Conservation (phyloP, 2,329 filamentous ascomycete species). For the Chrysosphaeria jannelii region DNA sequence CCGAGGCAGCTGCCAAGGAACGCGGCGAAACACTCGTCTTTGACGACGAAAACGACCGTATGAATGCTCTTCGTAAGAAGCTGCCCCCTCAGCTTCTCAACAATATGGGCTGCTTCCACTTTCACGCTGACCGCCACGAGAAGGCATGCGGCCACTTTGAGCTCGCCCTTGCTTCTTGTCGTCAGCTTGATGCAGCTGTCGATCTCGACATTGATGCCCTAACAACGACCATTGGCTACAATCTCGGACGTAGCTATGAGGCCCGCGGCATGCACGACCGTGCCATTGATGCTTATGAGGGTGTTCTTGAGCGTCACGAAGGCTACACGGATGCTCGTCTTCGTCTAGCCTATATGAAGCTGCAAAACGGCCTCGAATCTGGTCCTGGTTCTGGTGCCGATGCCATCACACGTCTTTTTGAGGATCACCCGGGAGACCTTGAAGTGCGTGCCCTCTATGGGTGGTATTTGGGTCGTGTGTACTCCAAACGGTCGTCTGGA, state of each 20-base stretch:
- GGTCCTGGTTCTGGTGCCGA: conserved; percentile 79
- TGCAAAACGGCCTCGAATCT: conserved; percentile 52
- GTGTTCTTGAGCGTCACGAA: conserved; percentile 51
- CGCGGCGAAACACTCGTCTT: conserved; percentile 24
- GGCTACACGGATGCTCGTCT: conserved; percentile 84
- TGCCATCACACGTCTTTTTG: conserved; percentile 58
- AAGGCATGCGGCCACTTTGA: conserved; percentile 71
- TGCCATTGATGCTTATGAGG: conserved; percentile 68
- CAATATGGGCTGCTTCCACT: conserved; percentile 92
- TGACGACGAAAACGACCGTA: conserved; percentile 29
- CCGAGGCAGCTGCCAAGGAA: conserved; percentile 32
- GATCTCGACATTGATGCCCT: conserved; percentile 73
- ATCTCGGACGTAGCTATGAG: conserved; percentile 80
- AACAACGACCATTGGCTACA: conserved; percentile 90
- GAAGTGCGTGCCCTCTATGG: conserved; percentile 83
- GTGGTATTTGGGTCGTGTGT: conserved; percentile 67
- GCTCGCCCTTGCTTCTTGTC: conserved; percentile 64
- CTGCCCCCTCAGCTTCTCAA: conserved; percentile 79
- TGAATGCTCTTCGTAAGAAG: conserved; percentile 39
- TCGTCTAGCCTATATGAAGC: conserved; percentile 65
- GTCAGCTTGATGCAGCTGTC: conserved; percentile 34
- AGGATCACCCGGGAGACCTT: conserved; percentile 55
- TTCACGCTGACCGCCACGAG: conserved; percentile 55
- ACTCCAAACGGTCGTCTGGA: conserved; percentile 47
- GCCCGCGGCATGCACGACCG: conserved; percentile 51